These are phyloP conservation scores for Chalaropsis thielavioides DNA, from an alignment of 2,329 filamentous ascomycete species.

Conservation along the genomic window DNA sequence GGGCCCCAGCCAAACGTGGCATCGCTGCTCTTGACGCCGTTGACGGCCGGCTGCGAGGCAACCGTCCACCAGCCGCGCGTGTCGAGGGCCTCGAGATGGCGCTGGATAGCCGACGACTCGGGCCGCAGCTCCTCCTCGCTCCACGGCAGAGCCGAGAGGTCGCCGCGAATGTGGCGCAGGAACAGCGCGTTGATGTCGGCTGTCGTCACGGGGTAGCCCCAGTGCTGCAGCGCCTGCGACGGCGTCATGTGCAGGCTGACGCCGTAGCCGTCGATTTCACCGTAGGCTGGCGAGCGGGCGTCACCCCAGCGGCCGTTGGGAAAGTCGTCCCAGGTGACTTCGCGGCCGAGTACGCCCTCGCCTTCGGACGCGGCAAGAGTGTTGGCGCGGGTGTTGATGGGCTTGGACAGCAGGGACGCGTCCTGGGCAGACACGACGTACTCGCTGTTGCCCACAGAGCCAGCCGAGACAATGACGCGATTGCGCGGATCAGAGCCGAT, in stretches of 20 bases:
- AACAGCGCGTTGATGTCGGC: constrained; percentile 71
- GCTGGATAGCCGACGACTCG: constrained; percentile 70
- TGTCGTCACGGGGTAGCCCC: constrained; percentile 59
- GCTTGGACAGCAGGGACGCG: constrained; percentile 59
- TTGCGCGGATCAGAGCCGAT: constrained; percentile 78
- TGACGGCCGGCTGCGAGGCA: constrained; percentile 86
- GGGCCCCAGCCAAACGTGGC: constrained; percentile 87
- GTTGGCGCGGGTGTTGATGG: constrained; percentile 64
- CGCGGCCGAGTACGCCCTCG: constrained; percentile 72
- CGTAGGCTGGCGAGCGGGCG: constrained; percentile 80
- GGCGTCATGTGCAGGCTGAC: constrained; percentile 86
- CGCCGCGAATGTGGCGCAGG: constrained; percentile 62
- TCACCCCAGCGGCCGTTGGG: constrained; percentile 95
- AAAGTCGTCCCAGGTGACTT: constrained; percentile 98
- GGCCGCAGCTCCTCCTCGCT: constrained; percentile 76
- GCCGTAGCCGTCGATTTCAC: constrained; percentile 95
- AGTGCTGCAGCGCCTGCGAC: constrained; percentile 67
- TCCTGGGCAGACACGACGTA: constrained; percentile 64
- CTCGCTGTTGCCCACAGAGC: constrained; percentile 42
- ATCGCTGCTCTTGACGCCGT: constrained; percentile 65
- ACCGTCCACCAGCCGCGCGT: constrained; percentile 86
- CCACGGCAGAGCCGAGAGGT: constrained; percentile 76
- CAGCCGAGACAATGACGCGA: constrained; percentile 63
- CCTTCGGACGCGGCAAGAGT: constrained; percentile 90
- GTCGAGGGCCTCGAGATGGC: constrained; percentile 63